Base-by-base conservation (phyloP, 768 basidiomycete species). In the Phanerodontia chrysosporium region DNA sequence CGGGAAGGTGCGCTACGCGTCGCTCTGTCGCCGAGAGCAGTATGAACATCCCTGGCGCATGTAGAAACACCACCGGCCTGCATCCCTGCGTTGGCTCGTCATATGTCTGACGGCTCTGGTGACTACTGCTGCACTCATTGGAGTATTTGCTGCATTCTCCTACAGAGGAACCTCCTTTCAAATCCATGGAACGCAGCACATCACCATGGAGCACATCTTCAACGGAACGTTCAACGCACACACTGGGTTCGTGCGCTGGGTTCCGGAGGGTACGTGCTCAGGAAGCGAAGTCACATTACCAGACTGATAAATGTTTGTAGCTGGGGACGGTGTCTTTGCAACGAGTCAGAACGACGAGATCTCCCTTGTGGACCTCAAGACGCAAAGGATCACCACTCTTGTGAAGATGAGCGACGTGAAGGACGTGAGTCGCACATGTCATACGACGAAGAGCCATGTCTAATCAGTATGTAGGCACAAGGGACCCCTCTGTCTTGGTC, bases 311-410 rank as follows among this genome's bases (percentile, higher is more conserved):
- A 56, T 27, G 14, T 42, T 49, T 55, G 35, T 56, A 97, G 97
- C 95, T 65, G 93, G 92, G 0, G 97, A 99, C 69, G 97, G 97
- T 0, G 91, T 97, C 1, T 97, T 87, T 74, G 90, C 90, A 6
- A 76, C 83, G 0, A 74, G 73, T 22, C 74, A 83, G 49, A 75
- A 81, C 27, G 84, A 83, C 13, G 77, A 80, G 55, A 91, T 99
- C 70, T 79, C 84, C 35, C 81, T 99, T 3, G 85, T 91, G 4
- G 89, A 95, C 67, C 77, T 98, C 22, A 85, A 87, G 71, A 84
- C 82, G 25, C 92, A 92, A 66, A 77, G 75, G 3, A 89, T 89
- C 0, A 81, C 73, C 22, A 74, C 78, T 29, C 74, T 96, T 27
- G 82, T 95, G 30, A 72, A 78, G 32, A 72, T 74, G 13, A 66